Conservation (phyloP, 495 filamentous ascomycete species). For the Hypomontagnella monticulosa region DNA sequence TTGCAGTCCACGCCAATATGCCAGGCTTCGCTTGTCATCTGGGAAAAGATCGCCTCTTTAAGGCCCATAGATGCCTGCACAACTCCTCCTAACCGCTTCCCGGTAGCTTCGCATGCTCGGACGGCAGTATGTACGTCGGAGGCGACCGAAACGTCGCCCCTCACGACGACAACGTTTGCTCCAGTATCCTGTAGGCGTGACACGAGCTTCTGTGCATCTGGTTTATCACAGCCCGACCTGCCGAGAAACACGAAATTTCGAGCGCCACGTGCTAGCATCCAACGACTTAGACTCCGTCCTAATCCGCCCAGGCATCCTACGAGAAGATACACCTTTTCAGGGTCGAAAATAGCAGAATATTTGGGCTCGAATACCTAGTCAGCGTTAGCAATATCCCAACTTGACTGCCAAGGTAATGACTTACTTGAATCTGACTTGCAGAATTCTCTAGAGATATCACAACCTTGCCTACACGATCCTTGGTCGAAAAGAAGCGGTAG, state of each 20-base stretch:
- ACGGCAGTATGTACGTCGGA: conserved; percentile 37
- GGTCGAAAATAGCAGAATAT: conserved; percentile 23
- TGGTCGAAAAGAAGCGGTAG: conserved; percentile 27
- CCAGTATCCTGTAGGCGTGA: conserved; percentile 42
- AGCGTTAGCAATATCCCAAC: background rate
- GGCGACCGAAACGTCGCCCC: conserved; percentile 37
- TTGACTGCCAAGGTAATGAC: background rate
- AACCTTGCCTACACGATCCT: conserved; percentile 61
- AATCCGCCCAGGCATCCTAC: conserved; percentile 65
- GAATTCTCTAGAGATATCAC: conserved; percentile 51
- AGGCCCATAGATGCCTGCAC: conserved; percentile 54
- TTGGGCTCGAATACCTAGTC: conserved; percentile 16
- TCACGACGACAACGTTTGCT: conserved; percentile 28
- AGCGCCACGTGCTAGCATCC: conserved; percentile 60
- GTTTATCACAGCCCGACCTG: conserved; percentile 50
- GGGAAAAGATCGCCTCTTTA: conserved; percentile 53
- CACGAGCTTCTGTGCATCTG: conserved; percentile 39
- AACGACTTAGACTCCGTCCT: conserved; percentile 58
- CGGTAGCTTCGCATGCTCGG: conserved; percentile 3
- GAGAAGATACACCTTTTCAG: conserved; percentile 58
- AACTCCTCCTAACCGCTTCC: conserved; percentile 38
- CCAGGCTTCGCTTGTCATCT: conserved; percentile 52
- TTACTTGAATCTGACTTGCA: conserved; percentile 23
- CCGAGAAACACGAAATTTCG: conserved; percentile 59
- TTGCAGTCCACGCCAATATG: conserved; percentile 53